phyloP scores from a whole-genome alignment of 169 alveolate species.

The Plasmodium knowlesi region DNA sequence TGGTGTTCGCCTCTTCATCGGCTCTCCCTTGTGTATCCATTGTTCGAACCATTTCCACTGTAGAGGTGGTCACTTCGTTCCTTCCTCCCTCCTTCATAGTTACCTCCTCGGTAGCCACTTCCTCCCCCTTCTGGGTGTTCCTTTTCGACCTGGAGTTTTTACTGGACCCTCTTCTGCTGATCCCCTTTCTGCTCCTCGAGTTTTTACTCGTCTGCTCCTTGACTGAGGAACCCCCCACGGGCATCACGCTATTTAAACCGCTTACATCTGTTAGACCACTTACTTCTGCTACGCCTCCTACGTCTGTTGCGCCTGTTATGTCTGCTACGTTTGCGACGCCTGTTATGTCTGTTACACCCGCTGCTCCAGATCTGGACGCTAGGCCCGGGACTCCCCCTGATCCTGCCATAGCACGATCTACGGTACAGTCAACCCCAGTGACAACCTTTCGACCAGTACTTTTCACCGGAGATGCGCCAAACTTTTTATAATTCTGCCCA shows the following conservation, averaged over 20 bases:
- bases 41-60: background rate
- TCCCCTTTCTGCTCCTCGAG: background rate
- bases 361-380: background rate
- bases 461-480: background rate
- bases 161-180: background rate
- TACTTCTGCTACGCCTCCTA: background rate
- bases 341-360: background rate
- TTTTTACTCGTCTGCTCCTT: background rate
- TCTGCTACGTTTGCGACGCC: too few relatives aligned
- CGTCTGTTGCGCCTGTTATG: background rate
- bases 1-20: background rate
- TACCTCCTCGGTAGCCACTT: background rate
- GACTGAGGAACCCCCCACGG: background rate
- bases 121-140: constrained; percentile 1
- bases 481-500: background rate
- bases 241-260: background rate
- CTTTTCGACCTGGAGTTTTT: background rate
- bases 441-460: background rate
- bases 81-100: background rate
- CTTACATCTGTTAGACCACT: background rate
- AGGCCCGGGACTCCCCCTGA: background rate
- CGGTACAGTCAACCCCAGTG: background rate
- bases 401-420: background rate
- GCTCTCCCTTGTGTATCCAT: background rate
- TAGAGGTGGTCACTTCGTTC: background rate